Base-by-base conservation (phyloP, 345 rosid species). In the Moricandia arvensis region DNA sequence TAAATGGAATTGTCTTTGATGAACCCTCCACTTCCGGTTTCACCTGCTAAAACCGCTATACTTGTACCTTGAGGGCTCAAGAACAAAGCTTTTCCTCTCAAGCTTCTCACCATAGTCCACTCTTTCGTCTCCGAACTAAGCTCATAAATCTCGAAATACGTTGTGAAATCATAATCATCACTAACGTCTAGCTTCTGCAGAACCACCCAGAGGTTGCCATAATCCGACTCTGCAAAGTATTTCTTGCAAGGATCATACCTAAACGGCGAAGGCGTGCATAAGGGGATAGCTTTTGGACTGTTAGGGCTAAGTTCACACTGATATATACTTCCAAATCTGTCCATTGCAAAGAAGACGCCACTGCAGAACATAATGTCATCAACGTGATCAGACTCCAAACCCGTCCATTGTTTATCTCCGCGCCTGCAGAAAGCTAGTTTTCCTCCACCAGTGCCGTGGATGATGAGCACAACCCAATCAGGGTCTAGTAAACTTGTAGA, bases 381-480 rank as follows among this genome's bases (percentile, higher is more conserved):
- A 1, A 59, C 49, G 0, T 15, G 53, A 21, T 21, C 73, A 12
- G 75, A 54, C 30, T 16, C 66, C 30, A 76, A 41, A 55, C 2
- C 18, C 8, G 71, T 76, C 80, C 80, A 76, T 4, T 70, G 75
- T n/a, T 37, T 53, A 54, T 76, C 80, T 53, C 80, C 64, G 3
- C 59, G 59, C 69, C 69, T 76, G 59, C 80, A 69, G 35, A 76
- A 69, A 0, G 79, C 79, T 60, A 76, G 74, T 8, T 76, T 76
- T 16, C 75, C 18, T 57, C 61, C 61, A 41, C 63, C 66, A 3
- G 37, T 30, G 54, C 7, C 34, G 59, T 76, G 29, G 47, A 76
- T 69, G 6, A 76, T 17, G 7, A 76, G 59, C 30, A 76, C 75
- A 63, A 31, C 55, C 75, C 80, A 76, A 5, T 69, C 66, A 30